phyloP scores from a whole-genome alignment of 495 filamentous ascomycete genomes.

The Neurospora sp. region DNA sequence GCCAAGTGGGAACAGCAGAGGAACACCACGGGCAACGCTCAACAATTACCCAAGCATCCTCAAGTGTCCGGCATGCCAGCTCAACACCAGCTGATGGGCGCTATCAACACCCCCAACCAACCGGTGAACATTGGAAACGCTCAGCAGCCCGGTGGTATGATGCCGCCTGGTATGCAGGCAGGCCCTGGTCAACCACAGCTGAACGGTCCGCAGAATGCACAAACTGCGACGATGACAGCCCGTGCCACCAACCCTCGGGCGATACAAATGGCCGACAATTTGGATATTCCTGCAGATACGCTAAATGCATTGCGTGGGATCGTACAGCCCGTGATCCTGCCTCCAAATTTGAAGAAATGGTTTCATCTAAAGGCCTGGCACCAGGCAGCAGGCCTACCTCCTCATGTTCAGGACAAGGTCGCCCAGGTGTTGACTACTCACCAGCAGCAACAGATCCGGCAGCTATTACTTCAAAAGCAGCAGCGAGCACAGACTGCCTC shows the following conservation, averaged over 20 bases:
- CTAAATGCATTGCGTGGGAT: constrained; percentile 11
- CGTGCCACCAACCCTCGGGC: constrained; percentile 1
- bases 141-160: constrained; percentile 10
- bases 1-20: constrained; percentile 25
- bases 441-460: constrained; percentile 46
- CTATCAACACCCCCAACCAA: constrained; percentile 6
- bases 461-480: constrained; percentile 4
- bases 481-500: constrained; percentile 9
- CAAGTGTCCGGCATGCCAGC: constrained; percentile 15
- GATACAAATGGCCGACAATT: constrained; percentile 24
- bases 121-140: constrained; percentile 9
- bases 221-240: background rate
- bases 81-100: constrained; percentile 9
- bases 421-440: constrained; percentile 36
- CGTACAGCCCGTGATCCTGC: constrained; percentile 19
- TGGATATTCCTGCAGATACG: constrained; percentile 23
- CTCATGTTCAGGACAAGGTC: constrained; percentile 24
- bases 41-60: constrained; percentile 8
- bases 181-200: background rate
- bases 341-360: constrained; percentile 60
- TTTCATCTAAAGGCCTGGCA: constrained; percentile 55
- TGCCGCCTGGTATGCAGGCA: constrained; percentile 1
- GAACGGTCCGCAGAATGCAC: background rate
- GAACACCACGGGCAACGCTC: constrained; percentile 4
- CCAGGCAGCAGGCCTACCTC: constrained; percentile 34